Percentiles rank a stretch among this genome's conserved stretches.
Conservation (phyloP, 345 rosid species). For the Aethionema arabicum region DNA sequence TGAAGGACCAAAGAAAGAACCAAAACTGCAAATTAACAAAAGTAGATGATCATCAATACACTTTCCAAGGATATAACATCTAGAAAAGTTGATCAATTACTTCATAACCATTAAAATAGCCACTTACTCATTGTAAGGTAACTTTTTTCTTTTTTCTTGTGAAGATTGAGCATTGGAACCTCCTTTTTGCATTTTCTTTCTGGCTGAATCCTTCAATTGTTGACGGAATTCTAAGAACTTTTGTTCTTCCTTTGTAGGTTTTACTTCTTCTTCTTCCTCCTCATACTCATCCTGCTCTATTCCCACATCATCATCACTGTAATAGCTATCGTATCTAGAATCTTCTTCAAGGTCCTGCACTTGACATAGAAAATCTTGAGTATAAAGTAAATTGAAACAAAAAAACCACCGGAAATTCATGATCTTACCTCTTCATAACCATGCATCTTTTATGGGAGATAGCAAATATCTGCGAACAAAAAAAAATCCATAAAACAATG, state of each 20-base stretch:
- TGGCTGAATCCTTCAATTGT: constrained; percentile 57
- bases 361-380: not conserved
- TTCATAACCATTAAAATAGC: not conserved
- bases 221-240: constrained; percentile 70
- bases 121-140: constrained; percentile 66
- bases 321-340: constrained; percentile 37
- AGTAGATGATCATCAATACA: constrained; percentile 9
- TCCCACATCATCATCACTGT: constrained; percentile 22
- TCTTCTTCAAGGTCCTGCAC: constrained; percentile 39
- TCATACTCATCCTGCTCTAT: constrained; percentile 29
- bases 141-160: constrained; percentile 42
- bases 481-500: not conserved
- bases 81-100: not conserved
- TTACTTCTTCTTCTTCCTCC: constrained; percentile 43
- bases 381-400: not conserved
- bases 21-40: constrained; percentile 55
- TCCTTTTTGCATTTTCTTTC: constrained; percentile 54
- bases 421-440: constrained; percentile 36
- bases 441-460: constrained; percentile 25
- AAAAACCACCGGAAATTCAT: not conserved
- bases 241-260: constrained; percentile 34
- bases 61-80: not conserved
- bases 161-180: constrained; percentile 39
- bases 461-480: constrained; percentile 17
- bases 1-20: constrained; percentile 96